These are phyloP conservation scores for Auricularia sp. DNA, from an alignment of 768 basidiomycete species.

Conservation along the genomic window DNA sequence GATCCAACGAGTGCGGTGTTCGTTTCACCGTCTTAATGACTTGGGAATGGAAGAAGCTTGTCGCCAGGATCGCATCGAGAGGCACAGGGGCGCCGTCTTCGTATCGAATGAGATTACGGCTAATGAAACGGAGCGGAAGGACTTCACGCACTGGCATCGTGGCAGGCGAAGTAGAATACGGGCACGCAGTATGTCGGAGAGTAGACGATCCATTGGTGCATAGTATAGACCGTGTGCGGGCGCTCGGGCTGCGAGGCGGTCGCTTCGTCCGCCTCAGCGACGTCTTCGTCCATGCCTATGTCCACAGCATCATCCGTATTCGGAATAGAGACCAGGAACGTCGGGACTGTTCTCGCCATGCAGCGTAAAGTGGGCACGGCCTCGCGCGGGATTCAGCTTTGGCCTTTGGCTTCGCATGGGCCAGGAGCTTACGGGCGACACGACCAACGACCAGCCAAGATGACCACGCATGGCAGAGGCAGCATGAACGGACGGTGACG, in stretches of 20 bases:
- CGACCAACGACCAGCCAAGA: conserved; percentile 50
- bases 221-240: conserved; percentile 15
- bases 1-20: conserved; percentile 45
- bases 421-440: conserved; percentile 40
- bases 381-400: conserved; percentile 7
- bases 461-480: not conserved
- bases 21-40: conserved; percentile 31
- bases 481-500: not conserved
- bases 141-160: conserved; percentile 51
- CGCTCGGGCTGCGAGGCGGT: conserved; percentile 16
- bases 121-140: not conserved
- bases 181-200: conserved; percentile 77
- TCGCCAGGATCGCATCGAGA: conserved; percentile 43
- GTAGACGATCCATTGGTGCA: conserved; percentile 60
- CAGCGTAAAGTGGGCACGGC: conserved; percentile 6
- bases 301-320: conserved; percentile 8
- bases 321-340: conserved; percentile 8
- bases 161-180: conserved; percentile 69
- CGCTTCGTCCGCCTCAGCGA: conserved; percentile 15
- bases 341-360: conserved; percentile 16
- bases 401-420: not conserved
- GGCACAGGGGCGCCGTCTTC: conserved; percentile 56
- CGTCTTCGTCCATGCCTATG: conserved; percentile 3
- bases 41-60: conserved; percentile 47
- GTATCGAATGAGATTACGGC: conserved; percentile 8